Evolutionary conservation across 768 basidiomycete genomes (phyloP).

Genomic region (Artomyces pyxidatus): DNA sequence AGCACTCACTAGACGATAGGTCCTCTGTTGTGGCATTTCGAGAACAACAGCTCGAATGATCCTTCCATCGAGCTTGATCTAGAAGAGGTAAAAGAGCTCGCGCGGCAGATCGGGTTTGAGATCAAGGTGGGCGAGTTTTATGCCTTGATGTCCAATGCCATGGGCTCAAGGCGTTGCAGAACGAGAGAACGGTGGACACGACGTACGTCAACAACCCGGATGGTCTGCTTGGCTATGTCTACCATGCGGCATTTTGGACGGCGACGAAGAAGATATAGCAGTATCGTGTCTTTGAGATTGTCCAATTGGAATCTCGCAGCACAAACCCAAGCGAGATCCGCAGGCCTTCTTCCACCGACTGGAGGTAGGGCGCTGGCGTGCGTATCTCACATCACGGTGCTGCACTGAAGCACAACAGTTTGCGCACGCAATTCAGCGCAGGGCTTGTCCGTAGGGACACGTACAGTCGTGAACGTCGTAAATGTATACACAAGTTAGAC

Average conservation of each 20-base stretch:
- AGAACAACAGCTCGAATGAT: conserved; percentile 78
- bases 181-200: conserved; percentile 71
- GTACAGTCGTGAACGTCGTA: too few species aligned
- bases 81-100: conserved; percentile 80
- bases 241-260: conserved; percentile 81
- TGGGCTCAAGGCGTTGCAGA: conserved; percentile 35
- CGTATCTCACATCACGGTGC: too few species aligned
- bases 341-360: too few species aligned
- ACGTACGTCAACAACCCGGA: conserved; percentile 81
- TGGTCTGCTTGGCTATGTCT: conserved; percentile 79
- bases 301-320: too few species aligned
- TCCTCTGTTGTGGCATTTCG: conserved; percentile 95
- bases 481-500: too few species aligned
- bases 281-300: too few species aligned
- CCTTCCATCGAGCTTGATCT: conserved; percentile 81
- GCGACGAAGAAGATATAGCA: conserved; percentile 38
- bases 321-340: too few species aligned
- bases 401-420: too few species aligned
- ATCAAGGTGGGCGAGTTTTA: conserved; percentile 50
- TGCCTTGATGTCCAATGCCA: not conserved
- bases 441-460: too few species aligned
- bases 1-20: conserved; percentile 35
- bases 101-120: conserved; percentile 69
- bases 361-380: too few species aligned
- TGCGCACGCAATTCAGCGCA: too few species aligned